Evolutionary conservation across 2,329 filamentous ascomycete species (phyloP).

Genomic region (Verticillium albo-atrum): DNA sequence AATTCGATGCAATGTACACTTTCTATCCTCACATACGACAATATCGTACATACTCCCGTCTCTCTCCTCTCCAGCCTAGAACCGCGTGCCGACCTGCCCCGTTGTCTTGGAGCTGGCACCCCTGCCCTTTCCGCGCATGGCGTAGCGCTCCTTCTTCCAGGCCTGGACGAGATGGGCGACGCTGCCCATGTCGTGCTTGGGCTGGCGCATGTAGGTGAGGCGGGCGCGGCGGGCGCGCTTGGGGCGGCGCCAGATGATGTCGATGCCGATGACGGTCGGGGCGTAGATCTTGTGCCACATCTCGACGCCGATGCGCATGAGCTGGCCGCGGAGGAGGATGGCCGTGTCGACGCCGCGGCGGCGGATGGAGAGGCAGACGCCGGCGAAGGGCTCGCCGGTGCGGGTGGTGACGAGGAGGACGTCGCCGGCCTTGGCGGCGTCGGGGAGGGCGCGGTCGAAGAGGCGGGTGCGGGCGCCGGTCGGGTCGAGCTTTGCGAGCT

Average conservation of each 20-base stretch:
- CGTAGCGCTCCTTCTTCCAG: conserved; percentile 41
- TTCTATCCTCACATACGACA: conserved; percentile 8
- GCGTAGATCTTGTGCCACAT: conserved; percentile 98
- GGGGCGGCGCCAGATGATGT: conserved; percentile 81
- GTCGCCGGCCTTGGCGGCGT: conserved; percentile 80
- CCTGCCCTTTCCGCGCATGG: conserved; percentile 22
- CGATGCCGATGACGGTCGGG: conserved; percentile 83
- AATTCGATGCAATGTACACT: neutral
- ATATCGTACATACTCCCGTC: conserved; percentile 26
- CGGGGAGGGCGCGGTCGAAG: conserved; percentile 72
- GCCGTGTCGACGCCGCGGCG: conserved; percentile 85
- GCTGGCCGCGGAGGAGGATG: conserved; percentile 77
- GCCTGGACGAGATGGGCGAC: conserved; percentile 71
- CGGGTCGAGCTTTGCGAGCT: conserved; percentile 75
- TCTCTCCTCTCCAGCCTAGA: conserved; percentile 4
- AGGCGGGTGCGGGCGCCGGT: conserved; percentile 76
- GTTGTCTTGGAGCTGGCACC: neutral
- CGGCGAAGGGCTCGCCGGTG: conserved; percentile 79
- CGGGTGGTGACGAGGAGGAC: conserved; percentile 85
- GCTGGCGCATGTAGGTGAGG: conserved; percentile 86
- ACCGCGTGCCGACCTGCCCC: conserved; percentile 5
- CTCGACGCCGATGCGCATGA: conserved; percentile 86
- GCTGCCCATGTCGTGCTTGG: conserved; percentile 81
- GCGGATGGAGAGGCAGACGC: conserved; percentile 83
- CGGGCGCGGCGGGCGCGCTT: conserved; percentile 84